Percentiles rank a stretch among this genome's conserved stretches.
phyloP scores from a whole-genome alignment of 2,329 filamentous ascomycete genomes.

The Trichoderma citrinoviride region DNA sequence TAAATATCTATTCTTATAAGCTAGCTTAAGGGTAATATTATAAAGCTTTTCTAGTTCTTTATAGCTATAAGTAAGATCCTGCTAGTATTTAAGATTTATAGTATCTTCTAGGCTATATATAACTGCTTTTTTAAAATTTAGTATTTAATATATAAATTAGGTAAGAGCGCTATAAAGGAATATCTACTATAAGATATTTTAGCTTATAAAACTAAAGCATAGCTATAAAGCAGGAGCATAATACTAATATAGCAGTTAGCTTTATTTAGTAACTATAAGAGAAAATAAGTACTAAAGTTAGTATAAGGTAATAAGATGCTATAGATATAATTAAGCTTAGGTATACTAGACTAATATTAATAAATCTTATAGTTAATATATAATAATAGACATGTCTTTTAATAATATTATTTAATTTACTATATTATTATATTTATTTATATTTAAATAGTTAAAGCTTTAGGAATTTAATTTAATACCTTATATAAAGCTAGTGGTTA shows the following conservation, averaged over 20 bases:
- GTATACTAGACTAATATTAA: slow-evolving; percentile 17
- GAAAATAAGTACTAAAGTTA: slow-evolving; percentile 27
- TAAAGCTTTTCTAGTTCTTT: slow-evolving; percentile 89
- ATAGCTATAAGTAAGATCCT: slow-evolving; percentile 68
- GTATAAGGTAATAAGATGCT: neutral
- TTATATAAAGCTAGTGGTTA: too few relatives aligned
- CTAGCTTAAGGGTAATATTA: slow-evolving; percentile 76
- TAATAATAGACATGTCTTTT: neutral
- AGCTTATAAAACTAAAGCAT: slow-evolving; percentile 33
- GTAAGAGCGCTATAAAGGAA: slow-evolving; percentile 39
- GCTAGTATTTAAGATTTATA: slow-evolving; percentile 77
- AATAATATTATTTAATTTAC: neutral
- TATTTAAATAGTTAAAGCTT: neutral
- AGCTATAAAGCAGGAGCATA: slow-evolving; percentile 37
- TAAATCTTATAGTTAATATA: slow-evolving; percentile 13
- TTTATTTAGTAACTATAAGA: slow-evolving; percentile 36
- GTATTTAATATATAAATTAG: slow-evolving; percentile 66
- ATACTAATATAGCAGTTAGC: slow-evolving; percentile 42
- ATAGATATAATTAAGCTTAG: neutral
- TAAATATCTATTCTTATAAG: slow-evolving; percentile 70
- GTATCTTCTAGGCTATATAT: slow-evolving; percentile 75
- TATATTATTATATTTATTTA: neutral
- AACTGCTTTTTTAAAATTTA: slow-evolving; percentile 75
- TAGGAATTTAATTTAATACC: neutral
- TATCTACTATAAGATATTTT: slow-evolving; percentile 37